Conservation (phyloP, 345 rosid genomes). For the Eucalyptus sp. region DNA sequence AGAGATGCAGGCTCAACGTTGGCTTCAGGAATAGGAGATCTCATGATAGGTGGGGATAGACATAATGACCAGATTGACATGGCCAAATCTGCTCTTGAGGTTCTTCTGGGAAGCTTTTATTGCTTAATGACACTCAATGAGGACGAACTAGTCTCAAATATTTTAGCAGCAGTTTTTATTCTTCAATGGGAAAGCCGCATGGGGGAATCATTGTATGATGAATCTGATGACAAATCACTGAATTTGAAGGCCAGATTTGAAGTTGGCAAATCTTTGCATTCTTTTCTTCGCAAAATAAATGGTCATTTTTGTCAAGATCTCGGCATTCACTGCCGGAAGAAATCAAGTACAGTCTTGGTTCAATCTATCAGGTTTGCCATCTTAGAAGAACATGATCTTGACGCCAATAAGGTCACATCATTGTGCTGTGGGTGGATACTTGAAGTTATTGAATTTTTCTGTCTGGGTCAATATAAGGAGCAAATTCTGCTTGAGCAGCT, state of each 20-base stretch:
- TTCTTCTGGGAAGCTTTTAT: constrained; percentile 55
- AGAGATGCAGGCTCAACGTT: constrained; percentile 36
- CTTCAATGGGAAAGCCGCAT: constrained; percentile 62
- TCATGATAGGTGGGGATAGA: constrained; percentile 8
- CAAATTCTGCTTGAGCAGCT: constrained; percentile 56
- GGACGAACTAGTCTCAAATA: constrained; percentile 43
- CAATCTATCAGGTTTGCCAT: constrained; percentile 41
- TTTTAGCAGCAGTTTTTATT: constrained; percentile 48
- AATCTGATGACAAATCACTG: constrained; percentile 16
- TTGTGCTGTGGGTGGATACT: constrained; percentile 57
- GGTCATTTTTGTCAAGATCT: constrained; percentile 43
- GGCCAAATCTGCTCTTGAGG: constrained; percentile 54
- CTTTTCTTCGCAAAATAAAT: constrained; percentile 27
- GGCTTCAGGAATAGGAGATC: constrained; percentile 11
- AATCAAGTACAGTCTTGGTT: constrained; percentile 39
- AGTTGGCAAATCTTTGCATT: constrained; percentile 28
- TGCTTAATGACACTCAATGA: constrained; percentile 40
- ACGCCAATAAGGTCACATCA: constrained; percentile 24
- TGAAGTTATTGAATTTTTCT: constrained; percentile 49
- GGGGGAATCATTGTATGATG: constrained; percentile 13
- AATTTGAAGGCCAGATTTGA: constrained; percentile 19
- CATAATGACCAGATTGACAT: constrained; percentile 13
- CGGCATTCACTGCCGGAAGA: constrained; percentile 23
- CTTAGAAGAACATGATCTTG: constrained; percentile 37
- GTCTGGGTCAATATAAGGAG: constrained; percentile 44